Evolutionary conservation across 306 rosid genomes (phyloP).

Genomic region (Ormosia emarginata): DNA sequence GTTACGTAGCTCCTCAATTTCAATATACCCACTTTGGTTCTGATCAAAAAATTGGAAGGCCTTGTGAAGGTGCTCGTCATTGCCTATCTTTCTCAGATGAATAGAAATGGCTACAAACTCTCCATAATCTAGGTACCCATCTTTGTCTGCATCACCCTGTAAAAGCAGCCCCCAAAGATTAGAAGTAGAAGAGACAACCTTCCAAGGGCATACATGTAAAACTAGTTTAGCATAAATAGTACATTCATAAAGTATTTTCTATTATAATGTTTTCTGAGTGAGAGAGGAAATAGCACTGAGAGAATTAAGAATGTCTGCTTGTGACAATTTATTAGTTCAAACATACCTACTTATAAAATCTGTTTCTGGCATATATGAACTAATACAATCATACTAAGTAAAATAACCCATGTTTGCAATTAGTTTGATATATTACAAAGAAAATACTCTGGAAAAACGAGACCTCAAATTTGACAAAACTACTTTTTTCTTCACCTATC

Average conservation of each 20-base stretch:
- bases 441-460: background rate
- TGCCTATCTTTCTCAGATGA: constrained; percentile 70
- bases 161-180: background rate
- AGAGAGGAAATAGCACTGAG: background rate
- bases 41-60: constrained; percentile 81
- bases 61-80: constrained; percentile 80
- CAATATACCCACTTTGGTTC: constrained; percentile 67
- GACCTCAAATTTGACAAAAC: constrained; percentile 11
- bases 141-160: constrained; percentile 81
- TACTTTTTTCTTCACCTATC: background rate
- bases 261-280: background rate
- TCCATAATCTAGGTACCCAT: constrained; percentile 76
- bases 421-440: constrained; percentile 6
- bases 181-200: constrained; percentile 6
- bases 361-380: background rate
- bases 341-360: background rate
- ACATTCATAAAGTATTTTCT: background rate
- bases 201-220: background rate
- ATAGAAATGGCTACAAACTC: constrained; percentile 83
- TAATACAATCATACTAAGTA: background rate
- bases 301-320: constrained; percentile 1
- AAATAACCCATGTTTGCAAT: background rate
- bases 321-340: background rate
- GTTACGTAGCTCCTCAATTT: constrained; percentile 68
- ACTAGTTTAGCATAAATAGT: background rate